Percentiles rank a stretch among this genome's conserved stretches.
Evolutionary conservation across 2,329 filamentous ascomycete species (phyloP).

Genomic region (Malbranchea zuffiana): DNA sequence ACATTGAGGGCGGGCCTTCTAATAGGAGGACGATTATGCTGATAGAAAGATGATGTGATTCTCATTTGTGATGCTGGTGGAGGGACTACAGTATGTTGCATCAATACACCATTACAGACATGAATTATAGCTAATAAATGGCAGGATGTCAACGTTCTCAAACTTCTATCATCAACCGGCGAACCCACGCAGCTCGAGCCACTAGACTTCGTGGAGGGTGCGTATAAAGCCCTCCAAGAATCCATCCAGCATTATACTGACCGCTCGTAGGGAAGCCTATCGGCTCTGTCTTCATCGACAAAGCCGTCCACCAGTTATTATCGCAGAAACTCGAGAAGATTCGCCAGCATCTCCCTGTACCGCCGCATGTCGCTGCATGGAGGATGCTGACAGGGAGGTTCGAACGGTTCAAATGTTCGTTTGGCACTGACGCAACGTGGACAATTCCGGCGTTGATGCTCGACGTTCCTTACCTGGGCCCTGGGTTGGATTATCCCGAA

Average conservation of each 20-base stretch:
- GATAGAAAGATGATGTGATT: slow-evolving; percentile 9
- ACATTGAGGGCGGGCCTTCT: not conserved
- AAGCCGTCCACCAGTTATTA: slow-evolving; percentile 21
- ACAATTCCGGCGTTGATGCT: slow-evolving; percentile 8
- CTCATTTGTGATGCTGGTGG: slow-evolving; percentile 12
- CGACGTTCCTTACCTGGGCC: slow-evolving; percentile 5
- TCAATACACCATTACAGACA: not conserved
- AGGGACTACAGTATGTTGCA: slow-evolving; percentile 8
- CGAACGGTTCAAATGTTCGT: slow-evolving; percentile 9
- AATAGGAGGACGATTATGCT: not conserved
- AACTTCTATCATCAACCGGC: slow-evolving; percentile 19
- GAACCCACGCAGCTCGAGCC: slow-evolving; percentile 20
- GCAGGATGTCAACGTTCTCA: slow-evolving; percentile 13
- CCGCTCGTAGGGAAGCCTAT: slow-evolving; percentile 23
- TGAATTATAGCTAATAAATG: not conserved
- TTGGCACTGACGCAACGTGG: slow-evolving; percentile 4
- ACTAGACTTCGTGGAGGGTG: slow-evolving; percentile 15
- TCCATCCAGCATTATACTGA: not conserved
- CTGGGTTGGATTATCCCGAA: slow-evolving; percentile 2
- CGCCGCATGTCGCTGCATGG: slow-evolving; percentile 7
- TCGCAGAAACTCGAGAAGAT: slow-evolving; percentile 17
- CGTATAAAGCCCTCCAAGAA: slow-evolving; percentile 5
- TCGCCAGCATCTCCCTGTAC: slow-evolving; percentile 13
- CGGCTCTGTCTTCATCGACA: slow-evolving; percentile 29
- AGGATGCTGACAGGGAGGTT: slow-evolving; percentile 8